Evolutionary conservation across 2,329 filamentous ascomycete species (phyloP).

Genomic region (Salinomyces thailandicus): DNA sequence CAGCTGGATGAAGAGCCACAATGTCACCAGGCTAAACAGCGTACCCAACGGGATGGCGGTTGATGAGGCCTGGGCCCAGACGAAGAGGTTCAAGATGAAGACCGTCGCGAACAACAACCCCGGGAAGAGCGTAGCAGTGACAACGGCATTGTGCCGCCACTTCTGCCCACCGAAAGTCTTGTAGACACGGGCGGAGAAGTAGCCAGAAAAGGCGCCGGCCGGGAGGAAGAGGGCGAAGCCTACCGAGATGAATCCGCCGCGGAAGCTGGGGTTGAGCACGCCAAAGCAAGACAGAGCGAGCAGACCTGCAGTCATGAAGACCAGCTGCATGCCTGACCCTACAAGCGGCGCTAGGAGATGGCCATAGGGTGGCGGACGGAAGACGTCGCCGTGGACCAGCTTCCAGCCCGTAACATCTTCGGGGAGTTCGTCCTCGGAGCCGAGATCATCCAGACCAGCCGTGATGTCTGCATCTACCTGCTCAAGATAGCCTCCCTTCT

Average conservation of each 20-base stretch:
- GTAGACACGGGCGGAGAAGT: constrained; percentile 75
- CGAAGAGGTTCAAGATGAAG: constrained; percentile 76
- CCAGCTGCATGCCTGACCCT: constrained; percentile 75
- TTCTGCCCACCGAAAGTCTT: constrained; percentile 68
- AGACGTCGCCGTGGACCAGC: constrained; percentile 77
- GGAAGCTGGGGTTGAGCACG: constrained; percentile 73
- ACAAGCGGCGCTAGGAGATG: constrained; percentile 68
- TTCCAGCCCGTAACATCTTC: constrained; percentile 87
- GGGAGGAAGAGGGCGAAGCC: constrained; percentile 74
- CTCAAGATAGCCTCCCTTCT: constrained; percentile 32
- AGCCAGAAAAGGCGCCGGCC: constrained; percentile 74
- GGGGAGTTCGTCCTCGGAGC: constrained; percentile 59
- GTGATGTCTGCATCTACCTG: constrained; percentile 37
- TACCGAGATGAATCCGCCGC: constrained; percentile 81
- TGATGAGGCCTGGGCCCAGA: constrained; percentile 81
- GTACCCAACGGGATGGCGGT: constrained; percentile 79
- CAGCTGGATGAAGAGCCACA: constrained; percentile 80
- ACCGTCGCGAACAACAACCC: constrained; percentile 64
- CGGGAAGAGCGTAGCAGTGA: constrained; percentile 66
- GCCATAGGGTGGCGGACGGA: constrained; percentile 60
- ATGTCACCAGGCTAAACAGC: constrained; percentile 56
- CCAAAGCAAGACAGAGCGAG: constrained; percentile 53
- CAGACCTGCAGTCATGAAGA: constrained; percentile 69
- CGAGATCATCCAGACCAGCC: constrained; percentile 36
- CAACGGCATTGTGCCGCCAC: constrained; percentile 63